Evolutionary conservation across 108 stramenopile species (phyloP).

Genomic region (Cyclotella choctawhatcheeana): DNA sequence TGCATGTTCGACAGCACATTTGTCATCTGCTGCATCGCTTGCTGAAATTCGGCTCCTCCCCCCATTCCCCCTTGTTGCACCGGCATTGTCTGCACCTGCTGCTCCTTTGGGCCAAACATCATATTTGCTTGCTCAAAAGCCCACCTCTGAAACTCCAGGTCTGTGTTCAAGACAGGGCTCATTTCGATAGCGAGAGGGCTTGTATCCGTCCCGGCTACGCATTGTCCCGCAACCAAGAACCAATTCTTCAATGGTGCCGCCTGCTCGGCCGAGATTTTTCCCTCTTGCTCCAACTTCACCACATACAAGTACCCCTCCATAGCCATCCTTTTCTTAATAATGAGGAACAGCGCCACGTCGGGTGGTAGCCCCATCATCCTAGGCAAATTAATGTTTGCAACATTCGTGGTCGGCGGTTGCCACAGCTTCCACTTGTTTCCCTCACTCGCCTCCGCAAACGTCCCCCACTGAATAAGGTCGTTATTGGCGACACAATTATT

Average conservation of each 20-base stretch:
- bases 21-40: too few species aligned
- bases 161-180: not conserved
- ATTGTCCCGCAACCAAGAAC: not conserved
- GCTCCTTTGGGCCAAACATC: not conserved
- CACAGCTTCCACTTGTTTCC: not conserved
- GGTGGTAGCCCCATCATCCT: not conserved
- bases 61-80: too few species aligned
- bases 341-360: not conserved
- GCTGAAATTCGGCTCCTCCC: too few species aligned
- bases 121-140: too few species aligned
- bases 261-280: not conserved
- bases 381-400: not conserved
- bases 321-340: not conserved
- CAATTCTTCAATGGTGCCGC: not conserved
- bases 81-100: not conserved
- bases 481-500: not conserved
- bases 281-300: too few species aligned
- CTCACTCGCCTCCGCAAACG: not conserved
- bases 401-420: not conserved
- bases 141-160: not conserved
- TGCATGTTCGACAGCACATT: too few species aligned
- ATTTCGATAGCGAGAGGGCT: not conserved
- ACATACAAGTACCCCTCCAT: not conserved
- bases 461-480: not conserved
- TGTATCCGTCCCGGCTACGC: too few species aligned